Conservation (phyloP, 805 yeast genomes). For the Kluyveromyces lactis region DNA sequence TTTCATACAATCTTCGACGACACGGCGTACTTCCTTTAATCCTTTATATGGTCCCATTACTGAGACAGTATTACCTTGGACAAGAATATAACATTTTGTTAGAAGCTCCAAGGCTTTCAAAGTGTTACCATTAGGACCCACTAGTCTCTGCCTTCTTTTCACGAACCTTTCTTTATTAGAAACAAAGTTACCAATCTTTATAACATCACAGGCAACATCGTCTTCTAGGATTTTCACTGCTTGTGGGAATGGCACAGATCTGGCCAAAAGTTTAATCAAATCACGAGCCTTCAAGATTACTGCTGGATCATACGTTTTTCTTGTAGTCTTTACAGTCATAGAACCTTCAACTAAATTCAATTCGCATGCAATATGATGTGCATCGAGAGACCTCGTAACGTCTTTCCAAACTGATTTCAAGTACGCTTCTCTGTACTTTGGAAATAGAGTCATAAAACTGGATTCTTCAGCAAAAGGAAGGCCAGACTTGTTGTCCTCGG, state of each 20-base stretch:
- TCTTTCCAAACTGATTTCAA: slow-evolving; percentile 89
- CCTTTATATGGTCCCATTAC: slow-evolving; percentile 97
- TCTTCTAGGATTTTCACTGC: slow-evolving; percentile 88
- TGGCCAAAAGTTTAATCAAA: slow-evolving; percentile 81
- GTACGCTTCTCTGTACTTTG: slow-evolving; percentile 91
- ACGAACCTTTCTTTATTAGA: slow-evolving; percentile 88
- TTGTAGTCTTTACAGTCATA: slow-evolving; percentile 92
- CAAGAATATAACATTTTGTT: slow-evolving; percentile 92
- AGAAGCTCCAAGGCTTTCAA: slow-evolving; percentile 88
- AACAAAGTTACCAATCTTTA: slow-evolving; percentile 86
- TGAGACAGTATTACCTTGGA: slow-evolving; percentile 95
- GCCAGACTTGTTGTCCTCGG: slow-evolving; percentile 83
- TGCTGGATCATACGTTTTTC: slow-evolving; percentile 94
- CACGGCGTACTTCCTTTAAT: slow-evolving; percentile 81
- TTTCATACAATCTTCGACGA: slow-evolving; percentile 96
- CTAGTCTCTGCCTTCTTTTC: slow-evolving; percentile 90
- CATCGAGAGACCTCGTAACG: slow-evolving; percentile 70
- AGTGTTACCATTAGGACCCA: slow-evolving; percentile 96
- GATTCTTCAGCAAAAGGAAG: slow-evolving; percentile 92
- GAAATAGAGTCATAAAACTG: slow-evolving; percentile 88
- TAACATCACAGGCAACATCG: slow-evolving; percentile 91
- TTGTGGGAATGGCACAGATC: slow-evolving; percentile 96
- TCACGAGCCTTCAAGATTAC: slow-evolving; percentile 91
- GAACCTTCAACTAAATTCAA: slow-evolving; percentile 92
- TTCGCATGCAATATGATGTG: slow-evolving; percentile 70